These are phyloP conservation scores for Zarea fungicola DNA, from an alignment of 2,329 filamentous ascomycete genomes.

Conservation along the genomic window DNA sequence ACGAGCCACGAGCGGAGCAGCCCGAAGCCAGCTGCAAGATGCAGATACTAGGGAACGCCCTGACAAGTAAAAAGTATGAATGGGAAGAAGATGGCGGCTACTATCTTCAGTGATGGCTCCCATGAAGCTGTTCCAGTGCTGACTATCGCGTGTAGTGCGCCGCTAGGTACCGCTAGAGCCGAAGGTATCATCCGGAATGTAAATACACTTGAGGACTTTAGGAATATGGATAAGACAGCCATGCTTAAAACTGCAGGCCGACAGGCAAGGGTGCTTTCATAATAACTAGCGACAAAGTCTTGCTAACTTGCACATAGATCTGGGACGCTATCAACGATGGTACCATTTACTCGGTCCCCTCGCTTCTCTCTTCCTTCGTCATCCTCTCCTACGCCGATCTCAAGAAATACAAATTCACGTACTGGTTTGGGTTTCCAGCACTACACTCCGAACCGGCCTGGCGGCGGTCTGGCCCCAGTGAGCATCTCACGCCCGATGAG, in stretches of 20 bases:
- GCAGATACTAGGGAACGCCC: constrained; percentile 81
- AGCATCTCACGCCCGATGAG: constrained; percentile 59
- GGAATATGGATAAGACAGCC: constrained; percentile 70
- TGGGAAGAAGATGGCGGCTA: no score
- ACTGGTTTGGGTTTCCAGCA: constrained; percentile 95
- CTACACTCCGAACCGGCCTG: constrained; percentile 84
- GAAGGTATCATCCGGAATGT: constrained; percentile 95
- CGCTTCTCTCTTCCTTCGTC: constrained; percentile 81
- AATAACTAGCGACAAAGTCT: neutral
- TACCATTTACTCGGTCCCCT: constrained; percentile 91
- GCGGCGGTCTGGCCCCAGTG: constrained; percentile 55
- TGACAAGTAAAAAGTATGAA: constrained; percentile 79
- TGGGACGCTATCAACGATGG: constrained; percentile 98
- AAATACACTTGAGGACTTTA: constrained; percentile 93
- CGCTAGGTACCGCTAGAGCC: constrained; percentile 69
- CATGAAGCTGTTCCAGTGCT: no score
- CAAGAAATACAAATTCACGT: constrained; percentile 97
- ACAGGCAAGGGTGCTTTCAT: constrained; percentile 50
- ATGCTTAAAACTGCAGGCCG: constrained; percentile 74
- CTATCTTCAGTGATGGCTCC: no score
- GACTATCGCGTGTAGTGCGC: constrained; percentile 46
- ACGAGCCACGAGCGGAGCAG: constrained; percentile 73
- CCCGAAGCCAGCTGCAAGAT: constrained; percentile 78
- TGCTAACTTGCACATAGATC: constrained; percentile 49
- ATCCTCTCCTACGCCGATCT: constrained; percentile 91